phyloP scores from a whole-genome alignment of 1,139 yeast species.

The Taphrina communis region DNA sequence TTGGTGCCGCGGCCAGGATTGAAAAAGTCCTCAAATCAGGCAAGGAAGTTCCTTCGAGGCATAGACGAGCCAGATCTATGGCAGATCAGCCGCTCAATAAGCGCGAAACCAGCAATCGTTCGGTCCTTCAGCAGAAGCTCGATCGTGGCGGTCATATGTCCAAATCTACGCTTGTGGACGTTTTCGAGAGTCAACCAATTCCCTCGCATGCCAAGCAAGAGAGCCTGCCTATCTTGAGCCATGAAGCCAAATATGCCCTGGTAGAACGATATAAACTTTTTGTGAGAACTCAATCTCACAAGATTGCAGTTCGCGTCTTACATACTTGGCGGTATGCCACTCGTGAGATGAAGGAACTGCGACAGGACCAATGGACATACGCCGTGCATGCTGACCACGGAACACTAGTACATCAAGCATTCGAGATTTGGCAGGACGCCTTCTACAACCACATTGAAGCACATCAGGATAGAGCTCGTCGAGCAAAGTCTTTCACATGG shows the following conservation, averaged over 20 bases:
- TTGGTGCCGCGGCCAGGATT: constrained; percentile 20
- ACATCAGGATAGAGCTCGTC: constrained; percentile 11
- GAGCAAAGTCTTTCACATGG: background rate
- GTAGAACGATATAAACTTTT: constrained; percentile 12
- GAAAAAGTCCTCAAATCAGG: constrained; percentile 8
- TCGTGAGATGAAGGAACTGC: background rate
- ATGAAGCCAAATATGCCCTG: constrained; percentile 21
- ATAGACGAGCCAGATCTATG: constrained; percentile 8
- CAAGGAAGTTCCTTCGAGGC: constrained; percentile 1
- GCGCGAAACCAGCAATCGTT: background rate
- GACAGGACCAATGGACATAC: constrained; percentile 4
- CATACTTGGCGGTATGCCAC: constrained; percentile 2
- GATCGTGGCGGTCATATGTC: background rate
- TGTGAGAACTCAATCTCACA: constrained; percentile 6
- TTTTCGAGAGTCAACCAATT: background rate
- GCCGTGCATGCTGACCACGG: constrained; percentile 18
- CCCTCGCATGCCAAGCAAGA: background rate
- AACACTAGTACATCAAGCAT: constrained; percentile 17
- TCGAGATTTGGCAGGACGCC: constrained; percentile 19
- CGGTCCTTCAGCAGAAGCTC: constrained; percentile 26
- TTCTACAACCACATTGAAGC: constrained; percentile 7
- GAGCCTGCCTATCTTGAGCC: constrained; percentile 2
- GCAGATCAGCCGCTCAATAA: background rate
- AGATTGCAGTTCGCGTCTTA: background rate
- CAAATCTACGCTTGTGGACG: background rate